Percentiles rank a stretch among this genome's conserved stretches.
These are phyloP conservation scores for Colletotrichum salicis DNA, from an alignment of 2,329 filamentous ascomycete species.

Conservation along the genomic window DNA sequence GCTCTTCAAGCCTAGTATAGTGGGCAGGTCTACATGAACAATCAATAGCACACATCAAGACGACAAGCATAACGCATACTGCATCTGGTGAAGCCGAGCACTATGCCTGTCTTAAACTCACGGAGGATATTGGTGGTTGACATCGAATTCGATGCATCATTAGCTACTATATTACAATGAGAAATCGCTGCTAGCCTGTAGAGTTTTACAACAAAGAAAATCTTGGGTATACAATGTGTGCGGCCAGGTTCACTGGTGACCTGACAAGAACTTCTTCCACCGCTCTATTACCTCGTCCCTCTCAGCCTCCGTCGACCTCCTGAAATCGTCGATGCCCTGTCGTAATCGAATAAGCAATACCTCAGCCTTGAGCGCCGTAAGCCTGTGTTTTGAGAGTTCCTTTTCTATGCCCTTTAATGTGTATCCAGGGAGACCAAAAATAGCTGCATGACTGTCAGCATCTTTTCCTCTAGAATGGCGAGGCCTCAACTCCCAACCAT, in stretches of 20 bases:
- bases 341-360: conserved; percentile 46
- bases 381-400: conserved; percentile 50
- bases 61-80: too few relatives aligned
- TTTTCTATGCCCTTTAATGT: conserved; percentile 65
- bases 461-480: not conserved
- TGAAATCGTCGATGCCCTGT: conserved; percentile 44
- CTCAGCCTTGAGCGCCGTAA: conserved; percentile 47
- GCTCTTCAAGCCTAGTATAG: too few relatives aligned
- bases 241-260: not conserved
- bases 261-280: conserved; percentile 39
- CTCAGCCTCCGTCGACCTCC: conserved; percentile 37
- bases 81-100: too few relatives aligned
- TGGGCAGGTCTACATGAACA: too few relatives aligned
- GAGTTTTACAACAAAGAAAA: conserved; percentile 13
- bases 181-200: not conserved
- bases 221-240: conserved; percentile 5
- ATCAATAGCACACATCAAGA: too few relatives aligned
- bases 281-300: conserved; percentile 40
- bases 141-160: not conserved
- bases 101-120: too few relatives aligned
- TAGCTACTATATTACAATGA: not conserved
- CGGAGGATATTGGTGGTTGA: too few relatives aligned
- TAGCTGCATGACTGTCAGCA: conserved; percentile 43
- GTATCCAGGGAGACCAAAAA: conserved; percentile 61
- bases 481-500: not conserved